Evolutionary conservation across 192 early-diverging fungal species (phyloP).

Genomic region (Backusella tarrabulga): DNA sequence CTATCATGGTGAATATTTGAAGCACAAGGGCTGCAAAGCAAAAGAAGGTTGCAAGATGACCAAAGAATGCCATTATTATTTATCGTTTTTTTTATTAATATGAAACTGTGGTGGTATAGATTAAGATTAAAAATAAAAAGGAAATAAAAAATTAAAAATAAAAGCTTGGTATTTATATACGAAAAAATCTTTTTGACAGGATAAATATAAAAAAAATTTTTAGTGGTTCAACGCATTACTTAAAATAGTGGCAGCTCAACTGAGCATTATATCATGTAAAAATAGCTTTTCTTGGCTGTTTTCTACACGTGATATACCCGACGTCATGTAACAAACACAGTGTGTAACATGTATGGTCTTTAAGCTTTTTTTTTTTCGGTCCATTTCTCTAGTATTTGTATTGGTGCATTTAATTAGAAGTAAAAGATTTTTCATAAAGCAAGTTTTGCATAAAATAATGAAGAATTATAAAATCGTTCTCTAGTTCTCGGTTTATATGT

Average conservation of each 20-base stretch:
- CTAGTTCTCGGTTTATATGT: neutral
- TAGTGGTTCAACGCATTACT: neutral
- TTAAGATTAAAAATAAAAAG: neutral
- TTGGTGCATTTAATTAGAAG: neutral
- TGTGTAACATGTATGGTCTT: neutral
- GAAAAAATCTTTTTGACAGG: neutral
- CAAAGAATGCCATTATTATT: constrained; percentile 26
- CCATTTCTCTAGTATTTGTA: neutral
- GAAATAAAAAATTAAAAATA: neutral
- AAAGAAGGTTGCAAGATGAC: constrained; percentile 25
- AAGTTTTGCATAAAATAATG: neutral
- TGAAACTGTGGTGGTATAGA: neutral
- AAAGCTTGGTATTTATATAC: neutral
- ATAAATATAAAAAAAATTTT: neutral
- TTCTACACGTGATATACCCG: neutral
- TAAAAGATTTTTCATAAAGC: neutral
- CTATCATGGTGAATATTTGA: constrained; percentile 25
- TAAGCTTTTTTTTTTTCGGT: neutral
- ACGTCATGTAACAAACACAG: neutral
- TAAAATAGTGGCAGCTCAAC: neutral
- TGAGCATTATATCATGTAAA: constrained; percentile 4
- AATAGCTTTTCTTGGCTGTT: constrained; percentile 6
- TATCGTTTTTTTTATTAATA: neutral
- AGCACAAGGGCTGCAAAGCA: constrained; percentile 30
- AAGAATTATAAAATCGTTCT: neutral